Evolutionary conservation across 2,329 filamentous ascomycete genomes (phyloP), one percentile per base, ranked within the genome.

Genomic region (Calonectria montana): DNA sequence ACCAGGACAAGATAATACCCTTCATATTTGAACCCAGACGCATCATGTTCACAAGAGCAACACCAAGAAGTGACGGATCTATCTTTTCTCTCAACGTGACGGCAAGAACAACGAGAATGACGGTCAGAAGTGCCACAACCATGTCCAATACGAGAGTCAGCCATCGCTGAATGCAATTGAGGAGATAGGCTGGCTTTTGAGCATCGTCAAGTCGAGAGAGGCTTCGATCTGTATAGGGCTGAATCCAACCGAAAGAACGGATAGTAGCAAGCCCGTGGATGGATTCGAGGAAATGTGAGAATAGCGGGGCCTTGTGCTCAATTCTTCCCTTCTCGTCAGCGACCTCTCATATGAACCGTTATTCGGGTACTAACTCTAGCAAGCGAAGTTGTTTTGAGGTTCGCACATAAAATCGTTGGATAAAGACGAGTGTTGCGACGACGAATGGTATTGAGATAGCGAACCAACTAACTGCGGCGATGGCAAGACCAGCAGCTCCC

Each of bases 351-450:
- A 27, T 10, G 6, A 39, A 15, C 2, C n/a, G 2, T 16, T 10
- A 7, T 9, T 25, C 6, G n/a, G 1, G 16, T 9, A 66, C 77
- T 65, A 72, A 82, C 75, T 91, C 89, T 9, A 90, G 80, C 31
- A 88, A 83, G 62, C 89, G 84, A 8, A 90, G 79, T 68, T 90
- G 88, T 4, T 88, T 87, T 0, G 88, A 90, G 1, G 88, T 90
- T 7, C 86, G 83, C n/a, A 90, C 82, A 71, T 90, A 90, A 73
- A 87, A 84, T 48, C 85, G 85, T 69, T 89, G 88, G 12, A 89
- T 82, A 9, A 85, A 67, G 66, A 86, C 86, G 16, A 88, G 77
- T 2, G 83, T 75, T 9, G 80, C 73, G 37, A 87, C 75, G 2
- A 87, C 81, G 23, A 86, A 79, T 0, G 87, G 87, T 25, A 88